Conservation (phyloP, 1,284 basidiomycete genomes). For the Naganishia liquefaciens region DNA sequence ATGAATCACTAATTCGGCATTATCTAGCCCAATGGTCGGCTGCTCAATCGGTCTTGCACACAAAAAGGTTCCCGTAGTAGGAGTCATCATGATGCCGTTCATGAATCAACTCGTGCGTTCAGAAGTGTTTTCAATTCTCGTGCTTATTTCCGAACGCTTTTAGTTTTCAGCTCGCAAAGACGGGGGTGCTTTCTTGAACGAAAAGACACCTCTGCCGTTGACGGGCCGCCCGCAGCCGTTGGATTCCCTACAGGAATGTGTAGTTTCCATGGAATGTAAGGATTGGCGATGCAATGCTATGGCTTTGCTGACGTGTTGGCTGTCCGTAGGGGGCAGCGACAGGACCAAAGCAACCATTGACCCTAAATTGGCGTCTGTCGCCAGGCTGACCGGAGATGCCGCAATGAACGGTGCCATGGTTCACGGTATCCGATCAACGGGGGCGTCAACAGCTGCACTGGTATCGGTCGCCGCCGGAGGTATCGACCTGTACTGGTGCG, state of each 20-base stretch:
- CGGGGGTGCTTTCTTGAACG: slow-evolving; percentile 74
- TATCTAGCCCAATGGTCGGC: slow-evolving; percentile 44
- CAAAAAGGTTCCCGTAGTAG: slow-evolving; percentile 73
- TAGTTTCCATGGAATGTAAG: slow-evolving; percentile 76
- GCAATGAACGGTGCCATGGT: slow-evolving; percentile 75
- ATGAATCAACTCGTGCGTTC: slow-evolving; percentile 68
- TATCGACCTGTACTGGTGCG: slow-evolving; percentile 70
- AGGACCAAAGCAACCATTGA: slow-evolving; percentile 63
- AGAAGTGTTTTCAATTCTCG: background rate
- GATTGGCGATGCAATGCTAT: background rate
- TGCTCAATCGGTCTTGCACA: slow-evolving; percentile 82
- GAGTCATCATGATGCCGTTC: slow-evolving; percentile 88
- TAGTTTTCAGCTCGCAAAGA: slow-evolving; percentile 77
- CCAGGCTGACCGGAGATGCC: slow-evolving; percentile 73
- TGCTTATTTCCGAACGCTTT: background rate
- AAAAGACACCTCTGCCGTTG: slow-evolving; percentile 63
- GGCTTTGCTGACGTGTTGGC: background rate
- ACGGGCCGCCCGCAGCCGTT: slow-evolving; percentile 75
- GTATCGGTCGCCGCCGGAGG: slow-evolving; percentile 79
- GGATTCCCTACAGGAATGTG: slow-evolving; percentile 71
- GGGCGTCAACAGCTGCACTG: slow-evolving; percentile 50
- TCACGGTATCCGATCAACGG: slow-evolving; percentile 70
- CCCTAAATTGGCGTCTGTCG: slow-evolving; percentile 70
- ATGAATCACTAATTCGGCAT: slow-evolving; percentile 25
- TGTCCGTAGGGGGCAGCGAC: slow-evolving; percentile 71